These are phyloP conservation scores for Nemophila menziesii DNA, from an alignment of 257 asterid genomes.

Conservation along the genomic window DNA sequence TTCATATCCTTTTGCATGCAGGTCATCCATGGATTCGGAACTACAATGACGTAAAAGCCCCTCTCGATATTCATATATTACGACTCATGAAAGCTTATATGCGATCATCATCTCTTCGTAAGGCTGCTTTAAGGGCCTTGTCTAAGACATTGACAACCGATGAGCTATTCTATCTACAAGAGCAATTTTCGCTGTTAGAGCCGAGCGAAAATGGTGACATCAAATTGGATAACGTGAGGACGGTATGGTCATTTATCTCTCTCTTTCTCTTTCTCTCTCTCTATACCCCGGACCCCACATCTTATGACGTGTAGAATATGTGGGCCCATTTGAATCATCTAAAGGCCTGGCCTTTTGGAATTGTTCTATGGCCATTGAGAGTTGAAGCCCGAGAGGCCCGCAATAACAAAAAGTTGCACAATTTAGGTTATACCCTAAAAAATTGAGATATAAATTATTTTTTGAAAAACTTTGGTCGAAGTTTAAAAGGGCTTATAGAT, in stretches of 20 bases:
- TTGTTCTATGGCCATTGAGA: too few relatives aligned
- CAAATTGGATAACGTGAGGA: slow-evolving; percentile 48
- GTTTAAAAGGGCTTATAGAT: too few relatives aligned
- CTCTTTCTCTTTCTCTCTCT: neutral
- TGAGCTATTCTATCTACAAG: slow-evolving; percentile 59
- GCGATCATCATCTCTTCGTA: slow-evolving; percentile 56
- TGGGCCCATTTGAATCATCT: too few relatives aligned
- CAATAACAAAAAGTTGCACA: too few relatives aligned
- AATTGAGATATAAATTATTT: too few relatives aligned
- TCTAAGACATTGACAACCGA: slow-evolving; percentile 60
- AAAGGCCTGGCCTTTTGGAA: too few relatives aligned
- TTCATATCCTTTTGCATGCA: slow-evolving; percentile 21
- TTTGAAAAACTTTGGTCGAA: too few relatives aligned
- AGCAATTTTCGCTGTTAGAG: slow-evolving; percentile 54
- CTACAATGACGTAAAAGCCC: slow-evolving; percentile 21
- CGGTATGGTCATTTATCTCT: slow-evolving; percentile 26
- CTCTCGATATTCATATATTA: slow-evolving; percentile 41
- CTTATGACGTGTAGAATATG: neutral
- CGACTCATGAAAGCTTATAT: slow-evolving; percentile 49
- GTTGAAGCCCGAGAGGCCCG: too few relatives aligned
- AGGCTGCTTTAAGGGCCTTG: slow-evolving; percentile 68
- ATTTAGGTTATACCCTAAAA: too few relatives aligned
- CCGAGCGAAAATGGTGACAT: slow-evolving; percentile 66
- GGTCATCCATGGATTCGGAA: slow-evolving; percentile 67
- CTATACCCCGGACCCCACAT: neutral